A percentile compares a stretch with the other conserved stretches of the same genome.
Evolutionary conservation across 2,329 filamentous ascomycete species (phyloP).

Genomic region (Chaetomiaceae sp.): DNA sequence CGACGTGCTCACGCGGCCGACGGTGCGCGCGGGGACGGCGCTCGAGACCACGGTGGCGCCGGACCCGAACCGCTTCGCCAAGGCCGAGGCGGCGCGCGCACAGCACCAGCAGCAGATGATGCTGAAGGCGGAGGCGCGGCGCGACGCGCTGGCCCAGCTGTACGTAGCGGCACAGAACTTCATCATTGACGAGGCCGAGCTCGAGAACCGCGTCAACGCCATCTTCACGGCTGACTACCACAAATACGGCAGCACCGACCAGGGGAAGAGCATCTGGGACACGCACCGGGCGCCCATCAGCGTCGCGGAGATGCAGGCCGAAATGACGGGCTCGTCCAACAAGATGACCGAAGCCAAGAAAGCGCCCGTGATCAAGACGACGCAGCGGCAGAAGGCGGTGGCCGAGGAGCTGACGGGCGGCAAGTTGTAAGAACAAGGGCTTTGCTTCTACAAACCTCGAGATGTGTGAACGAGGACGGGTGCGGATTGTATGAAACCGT

Average conservation of each 20-base stretch:
- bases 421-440: conserved; percentile 42
- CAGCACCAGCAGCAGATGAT: conserved; percentile 42
- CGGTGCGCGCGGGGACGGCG: conserved; percentile 51
- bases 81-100: conserved; percentile 42
- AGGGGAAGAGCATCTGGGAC: conserved; percentile 48
- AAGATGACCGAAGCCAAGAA: conserved; percentile 37
- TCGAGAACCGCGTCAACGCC: conserved; percentile 67
- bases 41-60: conserved; percentile 49
- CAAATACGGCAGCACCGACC: conserved; percentile 41
- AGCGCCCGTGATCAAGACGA: conserved; percentile 42
- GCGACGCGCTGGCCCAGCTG: conserved; percentile 73
- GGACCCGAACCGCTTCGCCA: conserved; percentile 59
- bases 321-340: conserved; percentile 30
- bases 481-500: conserved; percentile 11
- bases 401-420: conserved; percentile 58
- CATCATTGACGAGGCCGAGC: conserved; percentile 75
- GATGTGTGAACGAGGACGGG: background rate
- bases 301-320: conserved; percentile 43
- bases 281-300: conserved; percentile 42
- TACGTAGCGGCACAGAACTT: conserved; percentile 87
- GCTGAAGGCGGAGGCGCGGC: conserved; percentile 55
- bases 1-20: conserved; percentile 69
- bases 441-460: background rate
- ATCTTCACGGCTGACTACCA: conserved; percentile 60
- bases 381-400: conserved; percentile 49